These are phyloP conservation scores for Albugo candida DNA, from an alignment of 352 stramenopile genomes.

Conservation along the genomic window DNA sequence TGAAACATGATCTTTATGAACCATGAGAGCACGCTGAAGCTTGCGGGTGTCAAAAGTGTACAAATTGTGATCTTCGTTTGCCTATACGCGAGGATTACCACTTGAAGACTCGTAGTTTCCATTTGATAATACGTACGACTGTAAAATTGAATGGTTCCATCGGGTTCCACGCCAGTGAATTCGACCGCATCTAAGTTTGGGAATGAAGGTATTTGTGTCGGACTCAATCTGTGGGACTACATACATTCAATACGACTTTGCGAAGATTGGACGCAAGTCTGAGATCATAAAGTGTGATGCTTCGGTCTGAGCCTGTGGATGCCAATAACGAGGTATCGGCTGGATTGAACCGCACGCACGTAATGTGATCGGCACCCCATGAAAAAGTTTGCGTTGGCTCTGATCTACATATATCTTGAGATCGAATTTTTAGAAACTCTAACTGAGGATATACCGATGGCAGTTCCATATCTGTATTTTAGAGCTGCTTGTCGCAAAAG, in stretches of 20 bases:
- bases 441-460: constrained; percentile 18
- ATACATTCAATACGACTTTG: constrained; percentile 82
- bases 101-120: background rate
- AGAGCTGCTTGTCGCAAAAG: constrained; percentile 84
- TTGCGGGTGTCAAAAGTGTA: constrained; percentile 99
- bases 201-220: background rate
- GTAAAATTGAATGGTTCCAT: constrained; percentile 98
- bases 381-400: constrained; percentile 86
- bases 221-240: background rate
- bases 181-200: constrained; percentile 84
- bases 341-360: constrained; percentile 89
- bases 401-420: constrained; percentile 11
- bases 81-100: constrained; percentile 15
- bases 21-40: constrained; percentile 81
- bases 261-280: constrained; percentile 83
- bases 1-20: constrained; percentile 97
- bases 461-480: constrained; percentile 95
- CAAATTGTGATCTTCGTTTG: constrained; percentile 98
- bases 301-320: constrained; percentile 86
- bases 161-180: constrained; percentile 98
- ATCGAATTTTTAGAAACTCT: background rate
- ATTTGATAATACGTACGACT: constrained; percentile 22
- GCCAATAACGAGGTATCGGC: constrained; percentile 89
- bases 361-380: constrained; percentile 93
- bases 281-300: constrained; percentile 87